Percentiles rank a stretch among this genome's conserved stretches.
These are phyloP conservation scores for Oxyria digyna DNA, from an alignment of 148 eudicot species.

Conservation along the genomic window DNA sequence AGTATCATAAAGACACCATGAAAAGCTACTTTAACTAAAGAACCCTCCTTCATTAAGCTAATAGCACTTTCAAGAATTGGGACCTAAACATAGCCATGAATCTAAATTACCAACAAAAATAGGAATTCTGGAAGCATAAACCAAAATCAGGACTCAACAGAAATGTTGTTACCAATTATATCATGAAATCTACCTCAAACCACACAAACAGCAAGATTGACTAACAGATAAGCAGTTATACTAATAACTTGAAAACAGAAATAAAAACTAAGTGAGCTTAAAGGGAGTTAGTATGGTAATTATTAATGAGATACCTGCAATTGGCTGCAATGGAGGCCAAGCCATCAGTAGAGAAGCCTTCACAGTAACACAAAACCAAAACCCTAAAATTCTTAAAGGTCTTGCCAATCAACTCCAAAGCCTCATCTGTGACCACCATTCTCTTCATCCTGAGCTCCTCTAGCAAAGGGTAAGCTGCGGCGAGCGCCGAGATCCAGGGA, in stretches of 20 bases:
- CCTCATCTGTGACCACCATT: conserved; percentile 64
- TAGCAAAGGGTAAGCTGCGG: conserved; percentile 41
- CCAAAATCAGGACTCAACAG: not conserved
- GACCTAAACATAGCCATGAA: not conserved
- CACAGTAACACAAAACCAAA: conserved; percentile 46
- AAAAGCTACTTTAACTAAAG: not conserved
- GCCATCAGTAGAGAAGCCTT: conserved; percentile 60
- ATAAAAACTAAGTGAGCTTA: not conserved
- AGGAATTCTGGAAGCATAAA: not conserved
- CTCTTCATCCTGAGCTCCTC: conserved; percentile 68
- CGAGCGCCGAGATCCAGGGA: conserved; percentile 48
- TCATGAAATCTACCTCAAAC: not conserved
- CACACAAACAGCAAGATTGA: not conserved
- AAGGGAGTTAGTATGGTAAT: not conserved
- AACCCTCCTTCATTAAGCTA: not conserved
- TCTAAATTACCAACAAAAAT: not conserved
- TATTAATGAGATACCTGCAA: conserved; percentile 38
- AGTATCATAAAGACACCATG: not conserved
- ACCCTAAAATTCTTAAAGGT: conserved; percentile 42
- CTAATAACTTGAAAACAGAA: not conserved
- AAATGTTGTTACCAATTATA: not conserved
- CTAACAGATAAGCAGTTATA: not conserved
- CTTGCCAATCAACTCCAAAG: conserved; percentile 45
- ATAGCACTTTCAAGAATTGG: not conserved
- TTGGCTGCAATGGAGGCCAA: conserved; percentile 60